phyloP scores from a whole-genome alignment of 225 moss, liverwort and hornwort species.

The Thuidium tamariscinum region DNA sequence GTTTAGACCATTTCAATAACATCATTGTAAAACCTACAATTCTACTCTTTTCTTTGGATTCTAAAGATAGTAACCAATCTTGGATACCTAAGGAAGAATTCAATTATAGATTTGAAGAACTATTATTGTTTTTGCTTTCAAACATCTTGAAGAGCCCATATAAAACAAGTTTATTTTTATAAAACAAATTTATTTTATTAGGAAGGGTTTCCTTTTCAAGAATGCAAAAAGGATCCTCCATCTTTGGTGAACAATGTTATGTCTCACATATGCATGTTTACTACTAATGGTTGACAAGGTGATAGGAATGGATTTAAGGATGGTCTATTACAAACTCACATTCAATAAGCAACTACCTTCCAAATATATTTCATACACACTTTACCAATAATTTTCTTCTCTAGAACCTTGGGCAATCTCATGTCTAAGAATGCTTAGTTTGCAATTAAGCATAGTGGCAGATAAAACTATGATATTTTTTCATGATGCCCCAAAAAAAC shows the following conservation, averaged over 20 bases:
- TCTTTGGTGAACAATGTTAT: not conserved
- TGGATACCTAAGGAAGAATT: rapidly evolving
- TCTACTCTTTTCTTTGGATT: not conserved
- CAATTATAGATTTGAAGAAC: not conserved
- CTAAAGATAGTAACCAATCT: not conserved
- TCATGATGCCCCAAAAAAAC: not conserved
- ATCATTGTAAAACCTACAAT: not conserved
- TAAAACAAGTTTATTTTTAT: not conserved
- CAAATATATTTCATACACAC: too few species aligned
- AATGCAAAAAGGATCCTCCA: not conserved
- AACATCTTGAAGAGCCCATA: not conserved
- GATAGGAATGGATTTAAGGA: not conserved
- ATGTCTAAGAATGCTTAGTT: not conserved
- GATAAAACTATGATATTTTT: not conserved
- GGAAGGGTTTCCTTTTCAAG: rapidly evolving
- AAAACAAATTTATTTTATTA: not conserved
- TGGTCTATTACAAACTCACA: not conserved
- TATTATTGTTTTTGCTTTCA: not conserved
- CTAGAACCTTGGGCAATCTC: not conserved
- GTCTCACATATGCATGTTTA: not conserved
- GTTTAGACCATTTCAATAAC: not conserved
- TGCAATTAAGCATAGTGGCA: not conserved
- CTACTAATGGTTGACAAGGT: not conserved
- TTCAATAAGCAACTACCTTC: not conserved
- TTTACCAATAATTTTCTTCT: not conserved